A percentile compares a stretch with the other conserved stretches of the same genome.
Conservation (phyloP, 140 eudicot species). For the Ambrosia hybrid region DNA sequence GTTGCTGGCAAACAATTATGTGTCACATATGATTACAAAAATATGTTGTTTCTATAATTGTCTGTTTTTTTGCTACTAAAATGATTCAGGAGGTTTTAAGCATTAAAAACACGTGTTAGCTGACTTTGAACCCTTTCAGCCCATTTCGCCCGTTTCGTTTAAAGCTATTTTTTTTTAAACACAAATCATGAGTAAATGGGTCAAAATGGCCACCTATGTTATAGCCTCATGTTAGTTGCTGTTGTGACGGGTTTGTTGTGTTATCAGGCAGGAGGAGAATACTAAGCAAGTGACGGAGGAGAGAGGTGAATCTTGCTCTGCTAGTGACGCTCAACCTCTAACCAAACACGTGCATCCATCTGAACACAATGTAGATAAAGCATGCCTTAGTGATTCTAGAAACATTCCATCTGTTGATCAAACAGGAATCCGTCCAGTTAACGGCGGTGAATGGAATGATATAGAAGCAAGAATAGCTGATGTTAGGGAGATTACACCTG, state of each 20-base stretch:
- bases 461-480: constrained; percentile 83
- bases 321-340: constrained; percentile 46
- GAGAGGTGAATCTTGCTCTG: constrained; percentile 67
- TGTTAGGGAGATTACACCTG: constrained; percentile 77
- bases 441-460: constrained; percentile 83
- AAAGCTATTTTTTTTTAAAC: background rate
- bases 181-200: background rate
- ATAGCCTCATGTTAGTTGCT: constrained; percentile 10
- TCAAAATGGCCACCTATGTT: background rate
- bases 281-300: constrained; percentile 77
- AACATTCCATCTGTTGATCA: constrained; percentile 20
- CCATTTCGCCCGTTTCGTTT: background rate
- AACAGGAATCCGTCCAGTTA: constrained; percentile 46
- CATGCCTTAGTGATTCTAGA: constrained; percentile 66
- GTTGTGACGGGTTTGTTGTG: constrained; percentile 4
- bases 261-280: constrained; percentile 72
- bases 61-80: no score
- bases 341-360: constrained; percentile 87
- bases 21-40: no score
- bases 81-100: no score
- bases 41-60: background rate
- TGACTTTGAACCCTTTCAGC: background rate
- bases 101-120: background rate
- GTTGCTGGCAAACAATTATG: no score
- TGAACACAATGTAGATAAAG: constrained; percentile 85